Percentiles rank a stretch among this genome's conserved stretches.
Evolutionary conservation across 106 monocot genomes (phyloP).

Genomic region (Dendrobium catenatum): DNA sequence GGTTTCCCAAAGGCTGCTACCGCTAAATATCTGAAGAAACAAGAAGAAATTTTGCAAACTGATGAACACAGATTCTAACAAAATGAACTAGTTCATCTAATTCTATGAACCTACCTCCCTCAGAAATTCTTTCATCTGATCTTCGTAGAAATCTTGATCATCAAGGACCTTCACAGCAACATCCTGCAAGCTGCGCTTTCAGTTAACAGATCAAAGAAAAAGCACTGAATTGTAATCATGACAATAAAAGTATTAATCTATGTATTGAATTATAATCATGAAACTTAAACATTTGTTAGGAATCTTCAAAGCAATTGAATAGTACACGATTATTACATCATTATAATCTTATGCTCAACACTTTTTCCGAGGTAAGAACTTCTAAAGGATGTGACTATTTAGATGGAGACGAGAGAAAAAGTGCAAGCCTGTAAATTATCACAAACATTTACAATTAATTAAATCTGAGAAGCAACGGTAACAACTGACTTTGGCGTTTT

Average conservation of each 20-base stretch:
- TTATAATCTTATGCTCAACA: too few relatives aligned
- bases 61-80: not conserved
- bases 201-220: constrained; percentile 1
- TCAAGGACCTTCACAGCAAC: constrained; percentile 80
- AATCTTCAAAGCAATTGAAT: too few relatives aligned
- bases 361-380: too few relatives aligned
- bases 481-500: too few relatives aligned
- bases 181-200: constrained; percentile 42
- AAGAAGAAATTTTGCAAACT: not conserved
- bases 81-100: not conserved
- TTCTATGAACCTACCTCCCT: constrained; percentile 47
- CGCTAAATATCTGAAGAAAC: not conserved
- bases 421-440: too few relatives aligned
- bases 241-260: not conserved
- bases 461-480: too few relatives aligned
- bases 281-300: too few relatives aligned
- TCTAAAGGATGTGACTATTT: too few relatives aligned
- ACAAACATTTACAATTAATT: too few relatives aligned
- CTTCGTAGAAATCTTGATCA: constrained; percentile 68
- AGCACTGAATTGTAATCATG: not conserved
- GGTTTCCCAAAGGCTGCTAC: not conserved
- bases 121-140: constrained; percentile 64
- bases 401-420: too few relatives aligned
- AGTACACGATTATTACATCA: too few relatives aligned
- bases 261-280: too few relatives aligned